Base-by-base conservation (phyloP, 108 stramenopile genomes). In the Cyclotella atomus region DNA sequence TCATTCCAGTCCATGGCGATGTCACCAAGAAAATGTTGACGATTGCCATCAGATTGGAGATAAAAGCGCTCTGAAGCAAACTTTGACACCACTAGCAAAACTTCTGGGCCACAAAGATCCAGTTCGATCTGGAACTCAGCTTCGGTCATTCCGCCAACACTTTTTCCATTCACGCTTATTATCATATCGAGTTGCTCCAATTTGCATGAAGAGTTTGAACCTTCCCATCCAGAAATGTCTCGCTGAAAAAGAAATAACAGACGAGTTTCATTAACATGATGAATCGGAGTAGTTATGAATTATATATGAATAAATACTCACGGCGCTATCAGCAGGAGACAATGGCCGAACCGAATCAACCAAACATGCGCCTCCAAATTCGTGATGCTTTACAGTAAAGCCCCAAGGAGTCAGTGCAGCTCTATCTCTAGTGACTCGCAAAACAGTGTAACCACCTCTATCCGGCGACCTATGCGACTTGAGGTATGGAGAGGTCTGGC, bases 331-430 rank as follows among this genome's bases (percentile, higher is more conserved):
- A 23, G 93, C 93, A 6, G 93, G 89, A 33, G 86, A 84, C 59
- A 79, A 69, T 0, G 81, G 84, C 29, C 88, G 85, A 17, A 94
- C 80, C 2, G 59, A 65, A 14, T 82, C 68, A 0, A 94, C 87
- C 55, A 94, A 82, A 65, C 93, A 94, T 2, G 93, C 93, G 9
- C 88, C 80, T 3, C 93, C 93, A 74, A 91, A 89, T 56, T 90
- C 89, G 73, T 94, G 88, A 25, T 76, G 65, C 19, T 59, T 17
- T 12, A 85, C 67, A 20, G 71, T 55, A 52, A 94, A 88, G 3
- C 93, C 93, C 93, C 93, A 94, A 3, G 91, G 87, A 20, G 62
- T 56, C 15, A 53, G 50, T 8, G 61, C 83, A 38, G 76, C 36
- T 25, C 73, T 49, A 80, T 94, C 93, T 25, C 93, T 68, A 10